phyloP scores from a whole-genome alignment of 2,329 filamentous ascomycete species.

The Chaetomiaceae sp. region DNA sequence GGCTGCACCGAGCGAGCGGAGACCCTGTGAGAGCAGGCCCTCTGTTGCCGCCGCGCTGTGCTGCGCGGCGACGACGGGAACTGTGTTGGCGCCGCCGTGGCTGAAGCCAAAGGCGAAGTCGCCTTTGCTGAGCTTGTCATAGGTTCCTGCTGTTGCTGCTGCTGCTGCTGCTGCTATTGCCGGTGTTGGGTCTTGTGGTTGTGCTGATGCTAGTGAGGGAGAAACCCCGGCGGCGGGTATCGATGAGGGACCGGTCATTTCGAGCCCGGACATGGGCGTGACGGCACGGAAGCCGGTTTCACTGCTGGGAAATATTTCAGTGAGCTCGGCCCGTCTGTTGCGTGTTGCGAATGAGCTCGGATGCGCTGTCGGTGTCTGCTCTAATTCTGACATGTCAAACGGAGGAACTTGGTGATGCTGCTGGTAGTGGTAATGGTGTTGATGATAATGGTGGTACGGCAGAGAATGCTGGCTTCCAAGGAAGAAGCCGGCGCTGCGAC shows the following conservation, averaged over 20 bases:
- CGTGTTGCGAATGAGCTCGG: no score
- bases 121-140: slow-evolving; percentile 63
- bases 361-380: no score
- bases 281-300: slow-evolving; percentile 9
- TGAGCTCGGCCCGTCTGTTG: not conserved
- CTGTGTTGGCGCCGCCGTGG: slow-evolving; percentile 22
- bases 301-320: not conserved
- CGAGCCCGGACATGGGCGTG: slow-evolving; percentile 18
- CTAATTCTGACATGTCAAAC: not conserved
- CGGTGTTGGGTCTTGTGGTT: not conserved
- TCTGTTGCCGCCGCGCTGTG: no score
- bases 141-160: slow-evolving; percentile 29
- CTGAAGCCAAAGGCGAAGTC: slow-evolving; percentile 55
- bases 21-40: slow-evolving; percentile 32
- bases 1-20: slow-evolving; percentile 12
- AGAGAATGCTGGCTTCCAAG: slow-evolving; percentile 18
- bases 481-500: slow-evolving; percentile 50
- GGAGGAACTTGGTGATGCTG: not conserved
- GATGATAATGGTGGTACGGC: not conserved
- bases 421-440: not conserved
- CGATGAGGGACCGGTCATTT: slow-evolving; percentile 11
- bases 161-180: slow-evolving; percentile 8
- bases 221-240: not conserved
- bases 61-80: slow-evolving; percentile 27
- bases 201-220: not conserved